Percentiles rank a stretch among this genome's conserved stretches.
phyloP scores from a whole-genome alignment of 208 protist genomes.

The Acanthamoeba healyi region DNA sequence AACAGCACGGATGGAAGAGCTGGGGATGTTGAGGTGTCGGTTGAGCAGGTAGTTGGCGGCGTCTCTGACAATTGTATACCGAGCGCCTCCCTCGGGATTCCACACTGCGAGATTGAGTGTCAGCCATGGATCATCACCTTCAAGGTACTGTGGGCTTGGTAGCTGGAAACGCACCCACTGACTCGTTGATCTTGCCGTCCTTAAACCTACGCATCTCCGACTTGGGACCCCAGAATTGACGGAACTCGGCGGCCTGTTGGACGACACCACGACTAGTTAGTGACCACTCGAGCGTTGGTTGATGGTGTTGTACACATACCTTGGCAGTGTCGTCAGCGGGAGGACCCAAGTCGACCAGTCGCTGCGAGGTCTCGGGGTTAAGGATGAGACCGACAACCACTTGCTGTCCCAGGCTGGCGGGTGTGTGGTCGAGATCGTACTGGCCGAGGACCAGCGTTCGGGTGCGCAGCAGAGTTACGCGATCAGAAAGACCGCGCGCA shows the following conservation, averaged over 20 bases:
- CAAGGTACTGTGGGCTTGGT: no score
- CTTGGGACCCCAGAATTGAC: constrained; percentile 69
- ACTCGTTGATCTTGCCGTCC: constrained; percentile 66
- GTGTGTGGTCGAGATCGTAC: constrained; percentile 12
- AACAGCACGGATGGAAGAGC: background rate
- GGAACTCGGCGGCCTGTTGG: constrained; percentile 56
- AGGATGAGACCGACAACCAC: constrained; percentile 63
- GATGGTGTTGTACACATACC: background rate
- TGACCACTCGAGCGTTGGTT: background rate
- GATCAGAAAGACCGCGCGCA: background rate
- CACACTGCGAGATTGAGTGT: background rate
- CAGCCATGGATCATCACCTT: background rate
- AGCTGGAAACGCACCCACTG: constrained; percentile 6
- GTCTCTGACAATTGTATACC: background rate
- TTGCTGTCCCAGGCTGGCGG: background rate
- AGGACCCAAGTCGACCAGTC: constrained; percentile 69
- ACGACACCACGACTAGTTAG: background rate
- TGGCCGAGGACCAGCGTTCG: constrained; percentile 32
- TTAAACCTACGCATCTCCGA: constrained; percentile 69
- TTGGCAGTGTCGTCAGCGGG: constrained; percentile 58
- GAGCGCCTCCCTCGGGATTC: background rate
- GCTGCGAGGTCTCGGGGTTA: constrained; percentile 22
- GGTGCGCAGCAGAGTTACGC: constrained; percentile 13
- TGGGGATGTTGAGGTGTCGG: constrained; percentile 32
- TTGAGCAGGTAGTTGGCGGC: constrained; percentile 24